A percentile compares a stretch with the other conserved stretches of the same genome.
Conservation (phyloP, 2,329 filamentous ascomycete species). For the Fusarium odoratissimum region DNA sequence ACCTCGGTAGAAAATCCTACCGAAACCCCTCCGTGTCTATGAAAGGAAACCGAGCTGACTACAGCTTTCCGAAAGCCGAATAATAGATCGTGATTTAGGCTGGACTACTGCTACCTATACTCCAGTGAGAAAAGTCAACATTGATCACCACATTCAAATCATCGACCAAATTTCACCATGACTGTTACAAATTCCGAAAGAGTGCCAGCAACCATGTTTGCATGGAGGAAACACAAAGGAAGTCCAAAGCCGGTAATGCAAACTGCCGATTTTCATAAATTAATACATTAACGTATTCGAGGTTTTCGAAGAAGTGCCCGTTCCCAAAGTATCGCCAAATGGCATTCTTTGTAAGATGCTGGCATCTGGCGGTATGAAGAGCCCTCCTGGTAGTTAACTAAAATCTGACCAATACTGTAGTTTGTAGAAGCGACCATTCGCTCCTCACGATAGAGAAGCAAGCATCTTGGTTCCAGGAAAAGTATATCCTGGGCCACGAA, state of each 20-base stretch:
- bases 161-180: not conserved
- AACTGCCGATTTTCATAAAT: rapidly evolving
- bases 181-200: not conserved
- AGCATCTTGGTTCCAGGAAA: conserved; percentile 35
- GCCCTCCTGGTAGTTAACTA: rapidly evolving
- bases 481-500: conserved; percentile 34
- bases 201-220: conserved; percentile 45
- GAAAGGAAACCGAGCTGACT: not conserved
- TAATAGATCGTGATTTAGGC: not conserved
- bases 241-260: conserved; percentile 31
- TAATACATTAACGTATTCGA: rapidly evolving
- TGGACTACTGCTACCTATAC: not conserved
- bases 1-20: not conserved
- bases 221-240: conserved; percentile 51
- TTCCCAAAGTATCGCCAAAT: not conserved
- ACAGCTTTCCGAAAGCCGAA: not conserved
- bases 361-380: conserved; percentile 20
- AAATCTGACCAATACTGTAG: not conserved
- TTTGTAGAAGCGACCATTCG: conserved; percentile 31
- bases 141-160: not conserved
- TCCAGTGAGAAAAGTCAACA: not conserved
- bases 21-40: not conserved
- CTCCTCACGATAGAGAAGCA: conserved; percentile 36
- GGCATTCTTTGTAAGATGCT: conserved; percentile 29
- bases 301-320: conserved; percentile 16